phyloP scores from a whole-genome alignment of 441 rosid species.

The Rhodomyrtus psidioides region DNA sequence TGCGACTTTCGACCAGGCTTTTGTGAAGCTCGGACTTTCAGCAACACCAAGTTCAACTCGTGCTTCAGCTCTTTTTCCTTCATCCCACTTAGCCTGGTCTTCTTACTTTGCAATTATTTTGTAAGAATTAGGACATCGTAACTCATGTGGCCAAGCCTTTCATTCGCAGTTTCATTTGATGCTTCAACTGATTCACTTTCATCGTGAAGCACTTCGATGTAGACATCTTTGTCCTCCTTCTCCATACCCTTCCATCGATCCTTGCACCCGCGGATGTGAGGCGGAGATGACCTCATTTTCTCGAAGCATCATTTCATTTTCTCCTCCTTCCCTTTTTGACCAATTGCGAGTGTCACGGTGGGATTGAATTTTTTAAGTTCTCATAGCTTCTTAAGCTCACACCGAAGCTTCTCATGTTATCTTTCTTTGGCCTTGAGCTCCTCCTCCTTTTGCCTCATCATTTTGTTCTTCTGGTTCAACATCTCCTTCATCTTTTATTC shows the following conservation, averaged over 20 bases:
- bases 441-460: too few relatives aligned
- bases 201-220: slow-evolving; percentile 12
- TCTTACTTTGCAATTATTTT: slow-evolving; percentile 10
- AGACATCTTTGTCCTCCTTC: slow-evolving; percentile 14
- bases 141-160: slow-evolving; percentile 7
- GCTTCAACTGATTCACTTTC: slow-evolving; percentile 16
- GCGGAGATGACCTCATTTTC: too few relatives aligned
- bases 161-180: slow-evolving; percentile 18
- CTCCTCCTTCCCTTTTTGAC: too few relatives aligned
- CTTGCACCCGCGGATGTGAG: neutral
- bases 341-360: too few relatives aligned
- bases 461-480: too few relatives aligned
- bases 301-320: too few relatives aligned
- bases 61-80: slow-evolving; percentile 27
- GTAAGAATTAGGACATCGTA: slow-evolving; percentile 9
- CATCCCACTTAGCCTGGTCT: slow-evolving; percentile 10
- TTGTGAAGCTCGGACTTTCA: slow-evolving; percentile 27
- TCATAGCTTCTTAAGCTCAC: too few relatives aligned
- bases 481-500: too few relatives aligned
- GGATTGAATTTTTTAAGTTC: too few relatives aligned
- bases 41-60: slow-evolving; percentile 20
- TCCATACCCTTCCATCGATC: slow-evolving; percentile 7
- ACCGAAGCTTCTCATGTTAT: too few relatives aligned
- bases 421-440: too few relatives aligned
- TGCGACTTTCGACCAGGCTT: slow-evolving; percentile 14